These are phyloP conservation scores for Puccinia coronata DNA, from an alignment of 1,284 basidiomycete species.

Conservation along the genomic window DNA sequence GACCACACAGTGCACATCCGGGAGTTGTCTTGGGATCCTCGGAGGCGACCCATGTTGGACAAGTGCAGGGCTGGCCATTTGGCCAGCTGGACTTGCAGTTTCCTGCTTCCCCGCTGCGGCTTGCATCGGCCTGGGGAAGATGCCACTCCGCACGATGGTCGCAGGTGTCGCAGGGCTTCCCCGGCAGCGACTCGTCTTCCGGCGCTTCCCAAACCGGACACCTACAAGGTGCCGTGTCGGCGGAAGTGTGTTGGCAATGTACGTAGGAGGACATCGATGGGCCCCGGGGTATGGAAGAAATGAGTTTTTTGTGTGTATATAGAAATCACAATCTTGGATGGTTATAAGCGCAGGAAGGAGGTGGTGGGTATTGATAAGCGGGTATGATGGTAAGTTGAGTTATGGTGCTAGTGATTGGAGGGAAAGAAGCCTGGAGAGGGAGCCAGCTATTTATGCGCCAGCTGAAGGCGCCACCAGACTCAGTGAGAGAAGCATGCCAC, in stretches of 20 bases:
- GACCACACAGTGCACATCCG: slow-evolving; percentile 37
- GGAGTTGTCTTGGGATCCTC: slow-evolving; percentile 10
- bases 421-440: no score
- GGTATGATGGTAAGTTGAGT: no score
- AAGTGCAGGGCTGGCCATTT: slow-evolving; percentile 31
- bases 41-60: slow-evolving; percentile 31
- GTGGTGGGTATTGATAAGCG: no score
- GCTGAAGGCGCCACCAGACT: no score
- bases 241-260: slow-evolving; percentile 40
- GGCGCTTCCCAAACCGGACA: slow-evolving; percentile 40
- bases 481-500: no score
- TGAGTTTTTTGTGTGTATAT: not conserved
- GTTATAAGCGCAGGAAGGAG: no score
- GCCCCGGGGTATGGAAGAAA: not conserved
- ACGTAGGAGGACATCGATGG: slow-evolving; percentile 20
- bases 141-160: slow-evolving; percentile 46
- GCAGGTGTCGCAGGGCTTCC: slow-evolving; percentile 30
- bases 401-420: no score
- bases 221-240: slow-evolving; percentile 22
- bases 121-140: slow-evolving; percentile 6
- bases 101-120: not conserved
- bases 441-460: no score
- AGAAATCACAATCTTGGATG: no score
- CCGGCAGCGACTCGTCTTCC: not conserved
- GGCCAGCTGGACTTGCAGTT: slow-evolving; percentile 32